Percentiles rank a stretch among this genome's conserved stretches.
These are phyloP conservation scores for Stramenopiles sp. DNA, from an alignment of 352 stramenopile genomes.

Conservation along the genomic window DNA sequence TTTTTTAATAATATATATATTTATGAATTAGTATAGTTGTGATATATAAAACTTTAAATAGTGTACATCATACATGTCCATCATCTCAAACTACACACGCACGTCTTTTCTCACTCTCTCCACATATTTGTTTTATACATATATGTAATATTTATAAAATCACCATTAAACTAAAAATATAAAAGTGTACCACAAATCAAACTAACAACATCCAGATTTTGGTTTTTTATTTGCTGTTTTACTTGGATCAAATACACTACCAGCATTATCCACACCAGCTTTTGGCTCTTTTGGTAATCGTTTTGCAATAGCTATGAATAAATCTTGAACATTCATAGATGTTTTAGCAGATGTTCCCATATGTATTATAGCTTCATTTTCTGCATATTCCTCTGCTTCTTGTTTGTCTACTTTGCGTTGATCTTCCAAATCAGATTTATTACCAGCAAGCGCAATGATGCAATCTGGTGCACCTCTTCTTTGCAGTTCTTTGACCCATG, in stretches of 20 bases:
- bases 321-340: constrained; percentile 91
- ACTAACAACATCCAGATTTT: background rate
- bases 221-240: constrained; percentile 5
- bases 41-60: no score
- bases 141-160: no score
- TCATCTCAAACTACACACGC: no score
- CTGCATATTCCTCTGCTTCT: constrained; percentile 90
- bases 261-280: background rate
- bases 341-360: constrained; percentile 99
- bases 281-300: constrained; percentile 3
- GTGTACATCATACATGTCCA: no score
- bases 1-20: no score
- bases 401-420: constrained; percentile 82
- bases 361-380: constrained; percentile 96
- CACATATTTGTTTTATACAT: no score
- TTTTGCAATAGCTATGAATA: constrained; percentile 85
- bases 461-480: constrained; percentile 87
- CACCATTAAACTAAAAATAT: no score
- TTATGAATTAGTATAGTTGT: no score
- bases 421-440: constrained; percentile 94
- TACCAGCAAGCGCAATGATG: constrained; percentile 83
- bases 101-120: no score
- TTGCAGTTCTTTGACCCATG: constrained; percentile 99
- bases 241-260: background rate
- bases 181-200: background rate